Conservation (phyloP, 2,329 filamentous ascomycete species). For the Didymella segeticola region DNA sequence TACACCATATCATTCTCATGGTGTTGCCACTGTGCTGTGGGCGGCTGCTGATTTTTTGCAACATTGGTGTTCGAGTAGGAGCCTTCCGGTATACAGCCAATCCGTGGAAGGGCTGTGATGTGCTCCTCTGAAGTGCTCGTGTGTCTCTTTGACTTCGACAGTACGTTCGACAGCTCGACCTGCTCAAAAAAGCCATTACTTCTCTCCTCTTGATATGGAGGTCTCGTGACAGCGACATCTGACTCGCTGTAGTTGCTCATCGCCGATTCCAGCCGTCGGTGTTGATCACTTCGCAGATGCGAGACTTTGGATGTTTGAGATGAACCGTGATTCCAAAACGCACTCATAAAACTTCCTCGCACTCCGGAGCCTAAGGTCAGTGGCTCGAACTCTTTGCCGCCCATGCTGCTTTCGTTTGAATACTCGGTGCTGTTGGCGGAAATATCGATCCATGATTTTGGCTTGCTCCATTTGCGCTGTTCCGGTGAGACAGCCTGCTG, state of each 20-base stretch:
- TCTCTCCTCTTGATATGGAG: conserved; percentile 10
- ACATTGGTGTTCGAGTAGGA: conserved; percentile 7
- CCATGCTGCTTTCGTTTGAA: background rate
- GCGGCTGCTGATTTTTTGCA: background rate
- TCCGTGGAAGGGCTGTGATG: conserved; percentile 24
- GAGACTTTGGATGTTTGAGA: conserved; percentile 5
- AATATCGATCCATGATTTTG: conserved; percentile 2
- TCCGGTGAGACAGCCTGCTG: background rate
- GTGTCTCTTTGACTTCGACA: background rate
- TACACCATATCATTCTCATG: background rate
- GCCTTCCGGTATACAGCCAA: conserved; percentile 26
- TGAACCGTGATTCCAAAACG: conserved; percentile 14
- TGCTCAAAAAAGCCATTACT: background rate
- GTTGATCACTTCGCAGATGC: conserved; percentile 6
- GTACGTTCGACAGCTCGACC: background rate
- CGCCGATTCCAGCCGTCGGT: conserved; percentile 11
- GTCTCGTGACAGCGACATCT: conserved; percentile 10
- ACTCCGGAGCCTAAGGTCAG: background rate
- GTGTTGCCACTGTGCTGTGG: background rate
- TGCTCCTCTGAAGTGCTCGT: background rate
- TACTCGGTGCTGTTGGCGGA: background rate
- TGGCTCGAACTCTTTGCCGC: background rate
- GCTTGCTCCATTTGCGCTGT: conserved; percentile 1
- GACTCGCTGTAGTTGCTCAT: conserved; percentile 21
- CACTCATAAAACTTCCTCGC: conserved; percentile 16